Conservation (phyloP, 352 stramenopile genomes). For the Phytopythium chamaehyphon region DNA sequence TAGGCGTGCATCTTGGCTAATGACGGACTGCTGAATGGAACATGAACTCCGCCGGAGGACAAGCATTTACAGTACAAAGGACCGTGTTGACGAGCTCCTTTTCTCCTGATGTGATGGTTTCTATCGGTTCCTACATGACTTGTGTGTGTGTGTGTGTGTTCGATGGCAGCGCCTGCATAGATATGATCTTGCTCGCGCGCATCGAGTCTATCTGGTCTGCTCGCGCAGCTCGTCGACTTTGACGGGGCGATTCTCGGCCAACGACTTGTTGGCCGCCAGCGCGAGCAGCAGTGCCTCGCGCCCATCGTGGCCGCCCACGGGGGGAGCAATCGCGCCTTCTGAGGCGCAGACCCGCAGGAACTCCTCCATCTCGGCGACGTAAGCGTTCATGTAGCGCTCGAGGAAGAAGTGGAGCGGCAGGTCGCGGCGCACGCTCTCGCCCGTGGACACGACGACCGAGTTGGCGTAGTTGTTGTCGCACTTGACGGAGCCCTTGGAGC, state of each 20-base stretch:
- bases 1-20: slow-evolving; percentile 33
- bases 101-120: neutral
- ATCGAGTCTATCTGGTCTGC: slow-evolving; percentile 14
- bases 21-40: slow-evolving; percentile 1
- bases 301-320: slow-evolving; percentile 53
- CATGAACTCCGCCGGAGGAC: neutral
- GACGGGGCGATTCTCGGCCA: slow-evolving; percentile 64
- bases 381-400: slow-evolving; percentile 90
- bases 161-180: slow-evolving; percentile 4
- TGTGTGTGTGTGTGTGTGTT: neutral
- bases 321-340: slow-evolving; percentile 22
- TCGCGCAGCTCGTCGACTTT: slow-evolving; percentile 48
- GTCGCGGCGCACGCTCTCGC: slow-evolving; percentile 50
- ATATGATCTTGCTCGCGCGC: slow-evolving; percentile 7
- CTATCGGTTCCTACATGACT: neutral
- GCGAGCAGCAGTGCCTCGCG: slow-evolving; percentile 66
- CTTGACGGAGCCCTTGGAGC: slow-evolving; percentile 85
- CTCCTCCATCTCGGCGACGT: slow-evolving; percentile 62
- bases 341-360: slow-evolving; percentile 60
- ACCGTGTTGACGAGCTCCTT: no score
- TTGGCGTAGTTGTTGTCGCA: slow-evolving; percentile 95
- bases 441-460: slow-evolving; percentile 62
- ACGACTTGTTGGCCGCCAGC: slow-evolving; percentile 60
- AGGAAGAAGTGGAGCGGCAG: slow-evolving; percentile 95
- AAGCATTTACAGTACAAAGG: no score